A percentile compares a stretch with the other conserved stretches of the same genome.
Evolutionary conservation across 2,329 filamentous ascomycete genomes (phyloP).

Genomic region (Diaporthe sp.): DNA sequence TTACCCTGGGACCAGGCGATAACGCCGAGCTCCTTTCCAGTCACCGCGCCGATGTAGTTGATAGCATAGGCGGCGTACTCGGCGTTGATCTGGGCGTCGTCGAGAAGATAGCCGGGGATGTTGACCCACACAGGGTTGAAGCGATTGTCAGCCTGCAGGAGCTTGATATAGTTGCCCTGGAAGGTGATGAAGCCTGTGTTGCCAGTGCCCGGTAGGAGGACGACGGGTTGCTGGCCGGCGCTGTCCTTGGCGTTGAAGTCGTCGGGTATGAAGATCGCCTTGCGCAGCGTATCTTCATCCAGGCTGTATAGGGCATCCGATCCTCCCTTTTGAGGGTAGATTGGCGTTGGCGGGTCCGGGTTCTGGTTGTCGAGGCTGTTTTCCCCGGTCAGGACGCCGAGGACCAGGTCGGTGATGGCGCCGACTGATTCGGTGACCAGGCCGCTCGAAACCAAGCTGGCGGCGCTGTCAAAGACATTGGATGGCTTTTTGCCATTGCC

Average conservation of each 20-base stretch:
- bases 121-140: conserved; percentile 27
- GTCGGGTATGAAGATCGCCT: conserved; percentile 18
- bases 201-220: conserved; percentile 26
- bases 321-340: not conserved
- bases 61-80: conserved; percentile 29
- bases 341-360: not conserved
- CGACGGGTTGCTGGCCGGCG: not conserved
- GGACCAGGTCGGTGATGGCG: not conserved
- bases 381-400: conserved; percentile 5
- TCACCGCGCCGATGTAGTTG: conserved; percentile 25
- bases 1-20: conserved; percentile 65
- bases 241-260: not conserved
- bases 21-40: conserved; percentile 2
- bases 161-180: conserved; percentile 24
- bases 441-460: not conserved
- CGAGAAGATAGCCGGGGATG: conserved; percentile 5
- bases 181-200: conserved; percentile 26
- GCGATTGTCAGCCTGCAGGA: not conserved
- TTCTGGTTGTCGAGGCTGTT: conserved; percentile 21
- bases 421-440: conserved; percentile 3
- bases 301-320: conserved; percentile 2
- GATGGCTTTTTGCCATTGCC: not conserved
- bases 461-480: not conserved
- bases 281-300: not conserved
- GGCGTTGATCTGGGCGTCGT: conserved; percentile 24